phyloP scores from a whole-genome alignment of 2,329 filamentous ascomycete species.

The Ramichloridium luteum region DNA sequence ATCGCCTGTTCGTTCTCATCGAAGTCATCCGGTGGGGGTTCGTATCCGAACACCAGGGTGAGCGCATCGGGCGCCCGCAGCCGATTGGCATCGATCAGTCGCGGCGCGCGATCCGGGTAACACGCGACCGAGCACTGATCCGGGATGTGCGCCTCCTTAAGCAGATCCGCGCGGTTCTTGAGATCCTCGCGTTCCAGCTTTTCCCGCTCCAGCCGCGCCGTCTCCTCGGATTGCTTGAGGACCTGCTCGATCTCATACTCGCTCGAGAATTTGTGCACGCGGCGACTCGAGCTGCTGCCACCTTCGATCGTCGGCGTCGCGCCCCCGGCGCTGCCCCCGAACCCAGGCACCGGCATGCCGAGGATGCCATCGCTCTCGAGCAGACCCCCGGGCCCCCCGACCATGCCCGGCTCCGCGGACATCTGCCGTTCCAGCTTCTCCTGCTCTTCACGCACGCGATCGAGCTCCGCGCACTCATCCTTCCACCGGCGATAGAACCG shows the following conservation, averaged over 20 bases:
- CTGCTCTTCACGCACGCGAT: constrained; percentile 30
- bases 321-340: no score
- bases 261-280: constrained; percentile 48
- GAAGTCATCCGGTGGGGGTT: constrained; percentile 64
- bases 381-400: no score
- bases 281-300: no score
- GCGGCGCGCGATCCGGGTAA: constrained; percentile 44
- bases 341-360: constrained; percentile 9
- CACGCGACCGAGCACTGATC: constrained; percentile 44
- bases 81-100: constrained; percentile 55
- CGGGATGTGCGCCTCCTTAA: constrained; percentile 65
- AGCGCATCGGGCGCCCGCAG: constrained; percentile 53
- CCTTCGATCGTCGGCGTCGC: constrained; percentile 39
- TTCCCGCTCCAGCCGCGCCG: constrained; percentile 57
- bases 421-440: constrained; percentile 25
- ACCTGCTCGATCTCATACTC: constrained; percentile 63
- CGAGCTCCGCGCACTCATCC: constrained; percentile 28
- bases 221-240: constrained; percentile 59
- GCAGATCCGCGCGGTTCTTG: constrained; percentile 58
- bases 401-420: constrained; percentile 22
- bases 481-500: constrained; percentile 31
- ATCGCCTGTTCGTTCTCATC: constrained; percentile 55
- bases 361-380: constrained; percentile 40
- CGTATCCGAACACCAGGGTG: constrained; percentile 57
- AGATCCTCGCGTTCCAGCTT: constrained; percentile 38